A percentile compares a stretch with the other conserved stretches of the same genome.
Conservation (phyloP, 2,329 filamentous ascomycete species). For the Aspergillus tanneri region DNA sequence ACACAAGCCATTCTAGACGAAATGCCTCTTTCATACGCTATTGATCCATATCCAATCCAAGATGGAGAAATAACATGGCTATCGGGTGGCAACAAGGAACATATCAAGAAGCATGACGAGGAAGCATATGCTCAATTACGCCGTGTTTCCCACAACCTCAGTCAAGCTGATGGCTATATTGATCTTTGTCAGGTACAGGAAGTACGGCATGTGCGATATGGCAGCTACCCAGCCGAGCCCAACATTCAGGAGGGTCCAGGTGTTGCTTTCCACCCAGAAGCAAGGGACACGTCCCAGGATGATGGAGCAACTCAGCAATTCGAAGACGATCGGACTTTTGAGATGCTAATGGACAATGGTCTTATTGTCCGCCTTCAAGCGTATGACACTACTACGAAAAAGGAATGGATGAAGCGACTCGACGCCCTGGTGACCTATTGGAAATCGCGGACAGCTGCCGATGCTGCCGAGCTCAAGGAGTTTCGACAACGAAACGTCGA, state of each 20-base stretch:
- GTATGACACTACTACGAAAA: conserved; percentile 56
- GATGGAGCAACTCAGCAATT: conserved; percentile 56
- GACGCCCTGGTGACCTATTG: conserved; percentile 60
- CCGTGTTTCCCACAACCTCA: conserved; percentile 58
- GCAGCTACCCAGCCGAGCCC: conserved; percentile 54
- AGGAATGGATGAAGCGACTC: conserved; percentile 63
- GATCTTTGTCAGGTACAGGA: conserved; percentile 58
- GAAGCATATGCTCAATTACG: conserved; percentile 60
- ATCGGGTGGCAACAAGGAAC: conserved; percentile 45
- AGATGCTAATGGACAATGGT: conserved; percentile 61
- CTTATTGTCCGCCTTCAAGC: conserved; percentile 61
- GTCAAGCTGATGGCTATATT: conserved; percentile 63
- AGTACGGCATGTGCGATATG: conserved; percentile 56
- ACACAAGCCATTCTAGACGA: conserved; percentile 55
- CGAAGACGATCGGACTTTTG: conserved; percentile 60
- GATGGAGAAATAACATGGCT: conserved; percentile 59
- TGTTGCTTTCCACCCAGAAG: conserved; percentile 56
- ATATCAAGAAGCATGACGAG: conserved; percentile 53
- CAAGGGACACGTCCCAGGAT: conserved; percentile 47
- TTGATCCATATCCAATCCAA: conserved; percentile 61
- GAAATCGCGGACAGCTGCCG: conserved; percentile 56
- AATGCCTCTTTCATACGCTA: conserved; percentile 61
- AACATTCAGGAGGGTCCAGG: conserved; percentile 53
- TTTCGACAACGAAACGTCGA: conserved; percentile 60
- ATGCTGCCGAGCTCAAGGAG: conserved; percentile 58